Base-by-base conservation (phyloP, 164 flowering plant genomes). In the Piper betle region DNA sequence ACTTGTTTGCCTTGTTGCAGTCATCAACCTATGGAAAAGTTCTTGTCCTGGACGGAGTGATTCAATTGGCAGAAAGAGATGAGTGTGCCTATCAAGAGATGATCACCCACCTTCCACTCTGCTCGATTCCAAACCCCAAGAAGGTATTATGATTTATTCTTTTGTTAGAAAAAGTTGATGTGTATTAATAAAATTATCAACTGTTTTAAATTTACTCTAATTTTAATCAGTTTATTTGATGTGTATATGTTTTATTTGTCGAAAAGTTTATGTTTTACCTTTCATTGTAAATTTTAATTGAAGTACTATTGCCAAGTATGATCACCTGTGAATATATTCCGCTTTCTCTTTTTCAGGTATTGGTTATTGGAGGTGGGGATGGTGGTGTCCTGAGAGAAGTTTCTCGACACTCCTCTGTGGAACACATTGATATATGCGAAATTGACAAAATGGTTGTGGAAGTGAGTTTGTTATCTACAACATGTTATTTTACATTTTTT, bases 71-170 rank as follows among this genome's bases (percentile, higher is more conserved):
- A 0, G 96, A 94, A 77, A 84, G 96, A 77, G 99, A 94, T 75
- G 99, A 94, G 70, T 94, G 96, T 74, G 96, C 99, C n/a, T 94
- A 94, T 69, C 99, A 94, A 75, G 99, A 91, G 75, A 94, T 94
- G 99, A 91, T 94, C 57, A 64, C 85, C 69, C 99, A 91, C 71
- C 96, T 94, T 75, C 99, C 97, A 2, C 90, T 94, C 42, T 84
- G 96, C 81, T 94, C 99, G 53, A 94, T 94, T 66, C 86, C 96
- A 33, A 82, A 88, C 75, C 99, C 99, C 0, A 94, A 82, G 70
- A 94, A 87, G 96, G 99, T 90, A 20, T 3, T 25, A 25, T 25
- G 33, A 25, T 25, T 25, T 25, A 25, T 25, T 25, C 2, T 25
- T 25, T 25, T 25, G 33, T 2, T 25, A 25, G 33, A 25, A 25